Percentiles rank a stretch among this genome's conserved stretches.
Conservation (phyloP, 1,284 basidiomycete genomes). For the Sphaerobolus stellatus region DNA sequence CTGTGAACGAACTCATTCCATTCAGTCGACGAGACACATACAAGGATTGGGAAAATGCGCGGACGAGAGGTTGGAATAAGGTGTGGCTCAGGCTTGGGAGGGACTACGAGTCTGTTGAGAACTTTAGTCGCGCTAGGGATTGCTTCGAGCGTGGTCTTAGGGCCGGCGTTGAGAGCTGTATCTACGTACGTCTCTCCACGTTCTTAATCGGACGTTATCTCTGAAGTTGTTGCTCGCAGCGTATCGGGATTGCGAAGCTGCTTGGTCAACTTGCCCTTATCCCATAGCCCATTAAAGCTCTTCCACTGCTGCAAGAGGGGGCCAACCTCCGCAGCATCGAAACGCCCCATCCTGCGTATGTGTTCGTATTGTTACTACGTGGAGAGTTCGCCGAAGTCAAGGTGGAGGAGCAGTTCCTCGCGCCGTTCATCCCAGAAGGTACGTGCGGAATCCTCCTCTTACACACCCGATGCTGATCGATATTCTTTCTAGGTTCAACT, state of each 20-base stretch:
- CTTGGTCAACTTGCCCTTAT: slow-evolving; percentile 80
- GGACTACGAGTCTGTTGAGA: slow-evolving; percentile 88
- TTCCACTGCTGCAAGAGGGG: slow-evolving; percentile 75
- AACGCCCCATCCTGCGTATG: slow-evolving; percentile 84
- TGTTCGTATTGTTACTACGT: slow-evolving; percentile 80
- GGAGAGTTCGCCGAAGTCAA: slow-evolving; percentile 69
- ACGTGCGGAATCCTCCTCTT: too few relatives aligned
- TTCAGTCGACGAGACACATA: slow-evolving; percentile 81
- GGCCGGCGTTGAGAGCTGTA: slow-evolving; percentile 67
- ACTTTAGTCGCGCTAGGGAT: slow-evolving; percentile 66
- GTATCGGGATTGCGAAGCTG: slow-evolving; percentile 88
- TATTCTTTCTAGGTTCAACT: slow-evolving; percentile 30
- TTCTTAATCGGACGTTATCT: slow-evolving; percentile 10
- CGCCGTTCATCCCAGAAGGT: too few relatives aligned
- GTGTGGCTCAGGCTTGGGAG: slow-evolving; percentile 90
- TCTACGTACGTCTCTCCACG: slow-evolving; percentile 62
- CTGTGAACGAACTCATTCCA: slow-evolving; percentile 57
- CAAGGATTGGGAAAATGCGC: slow-evolving; percentile 82
- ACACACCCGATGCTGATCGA: too few relatives aligned
- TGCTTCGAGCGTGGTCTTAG: slow-evolving; percentile 83
- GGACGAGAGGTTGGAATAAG: slow-evolving; percentile 65
- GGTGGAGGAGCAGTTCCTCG: slow-evolving; percentile 50
- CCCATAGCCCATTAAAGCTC: slow-evolving; percentile 53
- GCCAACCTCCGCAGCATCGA: slow-evolving; percentile 75
- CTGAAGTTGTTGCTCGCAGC: too few relatives aligned